These are phyloP conservation scores for Suillus sp. DNA, from an alignment of 768 basidiomycete species.

Conservation along the genomic window DNA sequence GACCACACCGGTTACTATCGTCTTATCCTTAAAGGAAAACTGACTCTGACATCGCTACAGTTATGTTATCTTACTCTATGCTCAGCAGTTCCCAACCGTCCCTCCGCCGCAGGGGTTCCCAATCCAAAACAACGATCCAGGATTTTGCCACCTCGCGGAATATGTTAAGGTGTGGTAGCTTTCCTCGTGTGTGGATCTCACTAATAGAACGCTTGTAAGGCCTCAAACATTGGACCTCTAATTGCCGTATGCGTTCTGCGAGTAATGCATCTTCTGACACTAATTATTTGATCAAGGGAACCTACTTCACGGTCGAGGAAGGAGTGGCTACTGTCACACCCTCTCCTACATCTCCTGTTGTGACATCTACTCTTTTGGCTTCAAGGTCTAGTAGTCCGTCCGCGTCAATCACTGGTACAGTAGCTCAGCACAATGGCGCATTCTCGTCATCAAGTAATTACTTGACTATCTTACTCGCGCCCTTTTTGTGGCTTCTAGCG, in stretches of 20 bases:
- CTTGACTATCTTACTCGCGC: slow-evolving; percentile 1
- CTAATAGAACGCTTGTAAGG: slow-evolving; percentile 32
- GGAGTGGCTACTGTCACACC: slow-evolving; percentile 57
- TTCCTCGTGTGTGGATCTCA: background rate
- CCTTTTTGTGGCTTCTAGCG: background rate
- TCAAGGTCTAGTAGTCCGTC: slow-evolving; percentile 15
- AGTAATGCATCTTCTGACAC: background rate
- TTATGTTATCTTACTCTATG: slow-evolving; percentile 67
- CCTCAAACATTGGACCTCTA: slow-evolving; percentile 56
- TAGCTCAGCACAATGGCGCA: background rate
- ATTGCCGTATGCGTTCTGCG: slow-evolving; percentile 50
- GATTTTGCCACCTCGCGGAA: slow-evolving; percentile 53
- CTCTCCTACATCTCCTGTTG: slow-evolving; percentile 45
- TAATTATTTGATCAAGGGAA: slow-evolving; percentile 44
- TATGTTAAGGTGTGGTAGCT: slow-evolving; percentile 54
- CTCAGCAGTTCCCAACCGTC: slow-evolving; percentile 62
- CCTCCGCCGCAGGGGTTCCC: slow-evolving; percentile 57
- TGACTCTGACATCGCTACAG: slow-evolving; percentile 35
- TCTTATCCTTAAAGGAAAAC: background rate
- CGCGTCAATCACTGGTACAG: slow-evolving; percentile 13
- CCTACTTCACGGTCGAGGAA: slow-evolving; percentile 74
- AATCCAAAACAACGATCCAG: slow-evolving; percentile 50
- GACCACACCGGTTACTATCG: slow-evolving; percentile 68
- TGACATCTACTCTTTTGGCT: slow-evolving; percentile 31
- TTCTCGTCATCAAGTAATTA: slow-evolving; percentile 9